Evolutionary conservation across 306 rosid species (phyloP).

Genomic region (Dalbergia cultrata): DNA sequence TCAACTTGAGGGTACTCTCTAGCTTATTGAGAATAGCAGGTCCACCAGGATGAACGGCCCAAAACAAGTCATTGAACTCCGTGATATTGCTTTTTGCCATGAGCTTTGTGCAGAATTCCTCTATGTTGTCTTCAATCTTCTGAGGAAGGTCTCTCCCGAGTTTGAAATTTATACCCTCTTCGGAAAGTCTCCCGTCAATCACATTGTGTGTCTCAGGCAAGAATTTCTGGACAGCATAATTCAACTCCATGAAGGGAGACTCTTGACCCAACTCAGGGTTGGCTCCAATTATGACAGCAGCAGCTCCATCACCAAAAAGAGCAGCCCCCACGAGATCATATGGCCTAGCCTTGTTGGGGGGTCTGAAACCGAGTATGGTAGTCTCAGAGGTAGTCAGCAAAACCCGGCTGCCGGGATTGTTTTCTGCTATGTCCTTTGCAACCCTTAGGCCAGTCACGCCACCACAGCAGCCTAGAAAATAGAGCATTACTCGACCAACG

Average conservation of each 20-base stretch:
- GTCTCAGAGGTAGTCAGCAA: conserved; percentile 88
- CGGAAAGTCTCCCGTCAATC: conserved; percentile 81
- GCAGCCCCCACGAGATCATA: conserved; percentile 99
- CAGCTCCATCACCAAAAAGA: conserved; percentile 94
- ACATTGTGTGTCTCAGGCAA: conserved; percentile 78
- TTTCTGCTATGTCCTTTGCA: conserved; percentile 95
- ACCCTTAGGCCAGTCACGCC: conserved; percentile 93
- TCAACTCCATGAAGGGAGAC: conserved; percentile 83
- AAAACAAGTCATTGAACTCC: conserved; percentile 79
- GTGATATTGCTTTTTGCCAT: conserved; percentile 53
- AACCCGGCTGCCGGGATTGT: conserved; percentile 87
- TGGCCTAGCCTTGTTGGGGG: conserved; percentile 84
- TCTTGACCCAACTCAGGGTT: conserved; percentile 64
- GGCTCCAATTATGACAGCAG: conserved; percentile 82
- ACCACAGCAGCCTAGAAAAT: conserved; percentile 93
- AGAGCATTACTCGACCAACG: conserved; percentile 81
- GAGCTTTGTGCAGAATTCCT: conserved; percentile 78
- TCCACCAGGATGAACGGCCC: conserved; percentile 99
- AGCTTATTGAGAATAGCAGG: conserved; percentile 89
- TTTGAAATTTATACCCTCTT: conserved; percentile 89
- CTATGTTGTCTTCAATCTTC: conserved; percentile 88
- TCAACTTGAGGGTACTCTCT: conserved; percentile 63
- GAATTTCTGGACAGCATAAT: conserved; percentile 81
- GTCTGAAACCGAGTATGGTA: conserved; percentile 89
- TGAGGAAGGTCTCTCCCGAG: conserved; percentile 97